A percentile compares a stretch with the other conserved stretches of the same genome.
Conservation (phyloP, 2,329 filamentous ascomycete species). For the Calonectria multiphialidica region DNA sequence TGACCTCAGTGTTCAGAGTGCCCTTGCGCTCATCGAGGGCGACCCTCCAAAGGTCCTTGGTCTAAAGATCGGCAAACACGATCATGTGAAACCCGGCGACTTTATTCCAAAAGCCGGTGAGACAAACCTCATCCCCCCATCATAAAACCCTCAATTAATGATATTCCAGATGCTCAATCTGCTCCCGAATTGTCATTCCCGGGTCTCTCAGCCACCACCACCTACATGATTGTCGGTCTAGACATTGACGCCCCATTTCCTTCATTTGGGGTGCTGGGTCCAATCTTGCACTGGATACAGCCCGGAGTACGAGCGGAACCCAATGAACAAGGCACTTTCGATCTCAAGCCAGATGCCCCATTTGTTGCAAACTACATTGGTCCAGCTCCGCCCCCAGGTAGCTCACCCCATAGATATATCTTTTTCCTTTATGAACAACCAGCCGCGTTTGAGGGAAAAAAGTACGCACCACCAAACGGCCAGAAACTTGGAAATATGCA, state of each 20-base stretch:
- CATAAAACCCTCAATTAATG: background rate
- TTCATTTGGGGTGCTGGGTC: slow-evolving; percentile 54
- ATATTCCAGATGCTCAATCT: slow-evolving; percentile 14
- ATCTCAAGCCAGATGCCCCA: slow-evolving; percentile 27
- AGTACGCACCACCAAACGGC: slow-evolving; percentile 50
- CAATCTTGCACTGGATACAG: slow-evolving; percentile 62
- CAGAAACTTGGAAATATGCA: slow-evolving; percentile 48
- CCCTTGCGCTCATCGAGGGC: slow-evolving; percentile 16
- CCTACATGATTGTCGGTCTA: slow-evolving; percentile 55
- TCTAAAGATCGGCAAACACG: slow-evolving; percentile 21
- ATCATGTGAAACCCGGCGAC: slow-evolving; percentile 25
- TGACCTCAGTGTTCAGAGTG: background rate
- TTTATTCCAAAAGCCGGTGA: slow-evolving; percentile 32
- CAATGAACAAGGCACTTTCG: background rate
- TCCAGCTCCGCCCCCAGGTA: slow-evolving; percentile 59
- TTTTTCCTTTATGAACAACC: slow-evolving; percentile 65
- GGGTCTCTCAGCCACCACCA: slow-evolving; percentile 23
- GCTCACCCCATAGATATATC: slow-evolving; percentile 61
- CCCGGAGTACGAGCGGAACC: slow-evolving; percentile 46
- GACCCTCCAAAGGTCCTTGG: slow-evolving; percentile 33
- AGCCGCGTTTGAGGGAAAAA: slow-evolving; percentile 21
- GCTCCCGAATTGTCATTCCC: slow-evolving; percentile 21
- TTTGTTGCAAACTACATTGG: slow-evolving; percentile 56
- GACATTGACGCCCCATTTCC: slow-evolving; percentile 62
- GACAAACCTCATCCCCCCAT: background rate